These are phyloP conservation scores for Podochytrium sp. DNA, from an alignment of 192 early-diverging fungal genomes.

Conservation along the genomic window DNA sequence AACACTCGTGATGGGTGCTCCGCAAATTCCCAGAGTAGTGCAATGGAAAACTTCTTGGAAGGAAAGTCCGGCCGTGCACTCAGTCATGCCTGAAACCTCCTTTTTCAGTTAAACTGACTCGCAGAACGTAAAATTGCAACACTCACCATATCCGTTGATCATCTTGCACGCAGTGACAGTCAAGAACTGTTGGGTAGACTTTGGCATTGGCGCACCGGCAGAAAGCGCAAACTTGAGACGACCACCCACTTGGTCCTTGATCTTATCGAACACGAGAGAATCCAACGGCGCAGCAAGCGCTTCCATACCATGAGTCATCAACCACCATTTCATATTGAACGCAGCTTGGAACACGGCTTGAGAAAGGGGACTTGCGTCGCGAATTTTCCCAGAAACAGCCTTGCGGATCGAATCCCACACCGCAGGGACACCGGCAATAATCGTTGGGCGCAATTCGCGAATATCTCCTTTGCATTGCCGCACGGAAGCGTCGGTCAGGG, in stretches of 20 bases:
- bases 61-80: constrained; percentile 69
- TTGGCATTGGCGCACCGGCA: constrained; percentile 89
- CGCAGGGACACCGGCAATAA: constrained; percentile 75
- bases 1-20: constrained; percentile 75
- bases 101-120: no score
- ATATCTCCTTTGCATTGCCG: constrained; percentile 73
- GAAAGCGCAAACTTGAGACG: constrained; percentile 80
- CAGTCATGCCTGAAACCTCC: constrained; percentile 74
- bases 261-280: constrained; percentile 79
- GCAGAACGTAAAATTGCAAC: no score
- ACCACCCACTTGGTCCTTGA: constrained; percentile 85
- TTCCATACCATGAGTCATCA: constrained; percentile 51
- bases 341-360: constrained; percentile 78
- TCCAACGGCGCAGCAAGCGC: constrained; percentile 71
- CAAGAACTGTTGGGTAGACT: constrained; percentile 85
- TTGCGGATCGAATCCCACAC: constrained; percentile 88
- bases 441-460: constrained; percentile 65
- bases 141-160: constrained; percentile 85
- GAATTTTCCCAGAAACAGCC: constrained; percentile 71
- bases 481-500: constrained; percentile 67
- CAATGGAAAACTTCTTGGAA: constrained; percentile 33
- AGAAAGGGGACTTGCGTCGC: constrained; percentile 48
- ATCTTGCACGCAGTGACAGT: constrained; percentile 78
- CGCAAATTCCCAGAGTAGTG: constrained; percentile 49
- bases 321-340: constrained; percentile 72